Evolutionary conservation across 225 moss, liverwort and hornwort genomes (phyloP).

Genomic region (Ulota crispa): DNA sequence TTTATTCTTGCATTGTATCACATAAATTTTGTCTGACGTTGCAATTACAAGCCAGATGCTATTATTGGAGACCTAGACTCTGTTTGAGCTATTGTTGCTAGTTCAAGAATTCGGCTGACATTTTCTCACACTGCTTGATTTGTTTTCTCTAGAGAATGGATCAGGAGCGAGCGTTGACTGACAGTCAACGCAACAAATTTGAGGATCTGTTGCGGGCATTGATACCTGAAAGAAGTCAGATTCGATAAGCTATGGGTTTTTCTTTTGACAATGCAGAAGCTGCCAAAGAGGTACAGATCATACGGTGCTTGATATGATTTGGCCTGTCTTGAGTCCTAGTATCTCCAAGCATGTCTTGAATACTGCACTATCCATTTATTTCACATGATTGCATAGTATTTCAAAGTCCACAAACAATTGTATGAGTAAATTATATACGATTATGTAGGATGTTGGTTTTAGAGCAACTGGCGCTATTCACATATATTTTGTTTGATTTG

Average conservation of each 20-base stretch:
- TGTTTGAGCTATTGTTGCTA: slow-evolving; percentile 30
- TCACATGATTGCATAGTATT: not conserved
- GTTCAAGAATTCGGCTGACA: slow-evolving; percentile 31
- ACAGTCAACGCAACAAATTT: slow-evolving; percentile 95
- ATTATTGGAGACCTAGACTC: no score
- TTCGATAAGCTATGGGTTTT: slow-evolving; percentile 98
- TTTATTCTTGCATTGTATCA: no score
- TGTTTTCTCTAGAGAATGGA: slow-evolving; percentile 68
- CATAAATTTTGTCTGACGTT: no score
- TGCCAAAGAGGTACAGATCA: slow-evolving; percentile 99
- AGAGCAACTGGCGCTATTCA: not conserved
- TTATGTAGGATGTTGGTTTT: not conserved
- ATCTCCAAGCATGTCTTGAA: not conserved
- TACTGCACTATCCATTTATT: not conserved
- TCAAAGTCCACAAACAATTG: slow-evolving; percentile 7
- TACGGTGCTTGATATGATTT: slow-evolving; percentile 25
- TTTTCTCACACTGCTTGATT: slow-evolving; percentile 14
- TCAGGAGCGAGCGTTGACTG: slow-evolving; percentile 90
- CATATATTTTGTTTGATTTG: not conserved
- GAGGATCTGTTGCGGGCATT: slow-evolving; percentile 98
- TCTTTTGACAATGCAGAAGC: slow-evolving; percentile 96
- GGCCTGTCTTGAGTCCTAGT: not conserved
- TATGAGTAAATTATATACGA: slow-evolving; percentile 13
- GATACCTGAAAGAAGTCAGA: slow-evolving; percentile 94
- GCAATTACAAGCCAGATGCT: no score